These are phyloP conservation scores for Pichia nakasei DNA, from an alignment of 805 yeast genomes.

Conservation along the genomic window DNA sequence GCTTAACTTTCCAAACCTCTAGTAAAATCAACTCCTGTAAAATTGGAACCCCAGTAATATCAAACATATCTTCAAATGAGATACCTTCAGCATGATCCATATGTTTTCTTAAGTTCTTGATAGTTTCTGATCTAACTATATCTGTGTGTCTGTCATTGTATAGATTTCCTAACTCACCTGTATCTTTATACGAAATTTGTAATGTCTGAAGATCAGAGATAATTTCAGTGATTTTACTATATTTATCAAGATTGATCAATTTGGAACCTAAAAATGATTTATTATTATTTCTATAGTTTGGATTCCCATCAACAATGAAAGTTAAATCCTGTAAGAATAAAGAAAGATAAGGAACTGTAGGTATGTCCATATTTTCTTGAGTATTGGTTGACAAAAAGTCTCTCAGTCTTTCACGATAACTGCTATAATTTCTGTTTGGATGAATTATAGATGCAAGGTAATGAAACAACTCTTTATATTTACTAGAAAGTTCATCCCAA, in stretches of 20 bases:
- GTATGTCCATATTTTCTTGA: conserved; percentile 37
- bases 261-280: conserved; percentile 44
- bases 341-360: conserved; percentile 70
- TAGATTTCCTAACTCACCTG: conserved; percentile 23
- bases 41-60: conserved; percentile 31
- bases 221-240: conserved; percentile 55
- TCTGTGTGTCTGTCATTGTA: conserved; percentile 21
- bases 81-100: conserved; percentile 11
- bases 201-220: conserved; percentile 59
- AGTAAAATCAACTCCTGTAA: conserved; percentile 53
- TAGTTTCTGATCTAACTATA: conserved; percentile 23
- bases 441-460: conserved; percentile 61
- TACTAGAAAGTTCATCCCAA: conserved; percentile 51
- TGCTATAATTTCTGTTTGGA: conserved; percentile 64
- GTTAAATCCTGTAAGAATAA: conserved; percentile 72
- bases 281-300: conserved; percentile 51
- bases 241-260: conserved; percentile 67
- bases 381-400: conserved; percentile 43
- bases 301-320: conserved; percentile 75
- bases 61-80: conserved; percentile 27
- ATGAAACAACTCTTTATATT: conserved; percentile 53
- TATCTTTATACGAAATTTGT: conserved; percentile 48
- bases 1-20: conserved; percentile 65
- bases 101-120: conserved; percentile 18
- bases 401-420: conserved; percentile 55